Base-by-base conservation (phyloP, 2,329 filamentous ascomycete genomes). In the Nemania sp. region DNA sequence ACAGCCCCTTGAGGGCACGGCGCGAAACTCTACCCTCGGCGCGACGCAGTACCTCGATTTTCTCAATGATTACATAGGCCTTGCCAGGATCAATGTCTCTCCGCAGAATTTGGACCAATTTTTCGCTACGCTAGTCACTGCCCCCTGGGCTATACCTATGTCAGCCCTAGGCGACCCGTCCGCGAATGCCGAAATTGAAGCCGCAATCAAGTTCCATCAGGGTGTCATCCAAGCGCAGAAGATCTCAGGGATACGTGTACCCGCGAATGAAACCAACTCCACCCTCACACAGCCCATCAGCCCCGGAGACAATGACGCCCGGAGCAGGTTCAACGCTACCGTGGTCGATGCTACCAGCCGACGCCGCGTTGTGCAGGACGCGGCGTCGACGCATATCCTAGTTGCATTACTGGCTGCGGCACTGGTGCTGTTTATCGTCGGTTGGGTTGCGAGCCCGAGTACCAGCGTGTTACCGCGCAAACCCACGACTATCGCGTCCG, bases 401-500 rank as follows among this genome's bases (percentile, higher is more conserved):
- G 47, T 56, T 13, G 66, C 62, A 1, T 32, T 70, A 10, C 20
- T 70, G 15, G 32, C 43, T 5, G 38, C 22, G n/a, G 49, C 62
- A 3, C 53, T 70, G 5, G 35, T 49, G 2, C 66, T 71, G 29
- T 69, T 64, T 0, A 22, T 68, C n/a, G 5, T 45, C 10, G 59
- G 66, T 20, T 71, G 70, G 69, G n/a, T 15, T 5, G 10, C 57
- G 5, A 58, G 61, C 13, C 64, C 70, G 8, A 24, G 55, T 4
- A 66, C 64, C 15, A 45, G 49, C n/a, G 59, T 70, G 7, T 32
- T 71, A 13, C 70, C 70, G 18, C 64, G 68, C 15, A 62, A 54
- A 5, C 62, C 70, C 1, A 66, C 59, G 26, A 68, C 61, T 11
- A 62, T 72, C 41, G 70, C 64, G 15, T 69, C 68, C 24, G 49